These are phyloP conservation scores for Dissophora globulifera DNA, from an alignment of 192 early-diverging fungal genomes.

Conservation along the genomic window DNA sequence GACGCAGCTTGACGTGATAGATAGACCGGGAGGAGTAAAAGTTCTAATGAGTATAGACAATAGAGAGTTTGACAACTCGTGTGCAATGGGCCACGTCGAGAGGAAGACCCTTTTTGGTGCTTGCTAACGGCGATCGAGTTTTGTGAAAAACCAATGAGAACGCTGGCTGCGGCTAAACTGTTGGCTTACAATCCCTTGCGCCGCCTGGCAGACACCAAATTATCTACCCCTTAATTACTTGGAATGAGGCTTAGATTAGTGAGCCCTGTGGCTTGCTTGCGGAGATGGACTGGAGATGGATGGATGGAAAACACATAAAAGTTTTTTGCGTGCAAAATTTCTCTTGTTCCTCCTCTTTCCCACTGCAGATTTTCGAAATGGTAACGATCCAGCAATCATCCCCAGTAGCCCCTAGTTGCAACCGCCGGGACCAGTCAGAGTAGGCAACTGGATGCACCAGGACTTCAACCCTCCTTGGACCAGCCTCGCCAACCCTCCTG, in stretches of 20 bases:
- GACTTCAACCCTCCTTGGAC: constrained; percentile 5
- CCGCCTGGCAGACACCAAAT: too few relatives aligned
- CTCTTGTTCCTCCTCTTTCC: constrained; percentile 33
- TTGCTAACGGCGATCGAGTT: too few relatives aligned
- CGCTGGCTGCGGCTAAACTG: too few relatives aligned
- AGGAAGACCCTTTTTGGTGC: too few relatives aligned
- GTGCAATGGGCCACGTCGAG: too few relatives aligned
- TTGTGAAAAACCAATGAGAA: too few relatives aligned
- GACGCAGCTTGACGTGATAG: too few relatives aligned
- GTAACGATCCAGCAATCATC: constrained; percentile 28
- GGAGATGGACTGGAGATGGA: too few relatives aligned
- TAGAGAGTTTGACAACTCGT: too few relatives aligned
- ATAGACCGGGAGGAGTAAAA: too few relatives aligned
- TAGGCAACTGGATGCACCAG: neutral
- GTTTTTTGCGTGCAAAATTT: constrained; percentile 7
- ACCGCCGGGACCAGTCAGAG: neutral
- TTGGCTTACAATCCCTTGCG: too few relatives aligned
- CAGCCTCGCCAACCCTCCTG: neutral
- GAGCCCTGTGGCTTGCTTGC: constrained; percentile 4
- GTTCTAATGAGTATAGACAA: too few relatives aligned
- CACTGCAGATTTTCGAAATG: constrained; percentile 53
- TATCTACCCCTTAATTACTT: neutral
- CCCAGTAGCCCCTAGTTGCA: neutral
- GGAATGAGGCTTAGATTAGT: neutral
- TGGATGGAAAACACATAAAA: constrained; percentile 26